Evolutionary conservation across 2,329 filamentous ascomycete species (phyloP).

Genomic region (Aspergillus ustus): DNA sequence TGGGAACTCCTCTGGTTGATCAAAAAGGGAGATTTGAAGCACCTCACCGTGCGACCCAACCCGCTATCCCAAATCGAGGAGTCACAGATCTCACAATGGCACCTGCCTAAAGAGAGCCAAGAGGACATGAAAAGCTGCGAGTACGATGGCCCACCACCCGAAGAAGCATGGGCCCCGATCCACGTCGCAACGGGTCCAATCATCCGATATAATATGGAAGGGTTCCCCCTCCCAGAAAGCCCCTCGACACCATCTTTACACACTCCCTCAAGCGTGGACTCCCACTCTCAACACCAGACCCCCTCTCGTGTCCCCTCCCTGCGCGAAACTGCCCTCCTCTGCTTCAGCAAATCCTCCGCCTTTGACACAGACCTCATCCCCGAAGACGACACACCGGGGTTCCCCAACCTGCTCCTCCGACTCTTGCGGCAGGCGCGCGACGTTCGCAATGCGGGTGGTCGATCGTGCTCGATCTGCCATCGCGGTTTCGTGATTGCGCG

Average conservation of each 20-base stretch:
- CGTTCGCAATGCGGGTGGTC: slow-evolving; percentile 43
- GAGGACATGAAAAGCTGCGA: slow-evolving; percentile 22
- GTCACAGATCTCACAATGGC: slow-evolving; percentile 38
- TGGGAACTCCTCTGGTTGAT: slow-evolving; percentile 51
- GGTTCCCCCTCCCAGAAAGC: slow-evolving; percentile 26
- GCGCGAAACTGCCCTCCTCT: slow-evolving; percentile 48
- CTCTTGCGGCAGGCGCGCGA: slow-evolving; percentile 41
- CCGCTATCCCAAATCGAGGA: slow-evolving; percentile 41
- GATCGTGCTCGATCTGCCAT: slow-evolving; percentile 47
- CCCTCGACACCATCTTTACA: not conserved
- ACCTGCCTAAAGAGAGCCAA: slow-evolving; percentile 23
- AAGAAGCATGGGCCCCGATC: slow-evolving; percentile 41
- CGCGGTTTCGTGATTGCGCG: slow-evolving; percentile 47
- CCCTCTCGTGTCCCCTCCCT: slow-evolving; percentile 43
- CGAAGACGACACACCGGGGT: slow-evolving; percentile 39
- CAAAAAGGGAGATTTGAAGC: slow-evolving; percentile 42
- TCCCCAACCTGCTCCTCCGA: slow-evolving; percentile 39
- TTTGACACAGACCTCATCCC: slow-evolving; percentile 38
- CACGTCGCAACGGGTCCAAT: slow-evolving; percentile 42
- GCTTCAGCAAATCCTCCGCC: slow-evolving; percentile 41
- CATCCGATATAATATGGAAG: slow-evolving; percentile 41
- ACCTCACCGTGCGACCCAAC: slow-evolving; percentile 46
- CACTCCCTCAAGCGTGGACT: not conserved
- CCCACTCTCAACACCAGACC: not conserved
- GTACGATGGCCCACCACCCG: slow-evolving; percentile 33